Conservation (phyloP, 768 basidiomycete species). For the Amanita jacksonii region DNA sequence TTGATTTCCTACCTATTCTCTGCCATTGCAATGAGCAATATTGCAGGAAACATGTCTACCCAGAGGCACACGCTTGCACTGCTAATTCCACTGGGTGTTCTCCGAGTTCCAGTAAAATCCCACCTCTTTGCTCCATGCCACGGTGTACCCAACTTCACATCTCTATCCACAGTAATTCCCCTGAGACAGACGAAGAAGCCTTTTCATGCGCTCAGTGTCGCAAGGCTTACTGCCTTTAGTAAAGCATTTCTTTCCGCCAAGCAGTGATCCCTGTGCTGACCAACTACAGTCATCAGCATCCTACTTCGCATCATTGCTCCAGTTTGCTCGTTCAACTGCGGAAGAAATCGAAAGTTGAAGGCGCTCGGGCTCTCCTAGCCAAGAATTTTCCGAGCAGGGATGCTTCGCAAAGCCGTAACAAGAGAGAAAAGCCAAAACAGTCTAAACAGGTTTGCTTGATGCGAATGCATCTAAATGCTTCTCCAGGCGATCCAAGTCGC, state of each 20-base stretch:
- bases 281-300: constrained; percentile 52
- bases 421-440: constrained; percentile 46
- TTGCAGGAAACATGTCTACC: constrained; percentile 54
- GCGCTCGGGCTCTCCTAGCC: constrained; percentile 43
- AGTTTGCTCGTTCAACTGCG: constrained; percentile 12
- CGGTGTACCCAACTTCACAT: constrained; percentile 51
- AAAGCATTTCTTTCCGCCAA: constrained; percentile 8
- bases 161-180: constrained; percentile 25
- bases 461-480: constrained; percentile 66
- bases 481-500: constrained; percentile 53
- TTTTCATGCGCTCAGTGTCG: constrained; percentile 39
- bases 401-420: constrained; percentile 23
- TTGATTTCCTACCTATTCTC: constrained; percentile 72
- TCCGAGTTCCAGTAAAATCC: constrained; percentile 1
- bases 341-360: constrained; percentile 27
- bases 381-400: constrained; percentile 36
- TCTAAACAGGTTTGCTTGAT: constrained; percentile 53
- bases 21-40: constrained; percentile 53
- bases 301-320: constrained; percentile 49
- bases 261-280: constrained; percentile 10
- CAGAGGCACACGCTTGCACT: constrained; percentile 52
- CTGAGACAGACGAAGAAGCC: constrained; percentile 6
- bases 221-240: constrained; percentile 58
- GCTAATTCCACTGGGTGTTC: constrained; percentile 1
- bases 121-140: constrained; percentile 37